Evolutionary conservation across 2,329 filamentous ascomycete species (phyloP).

Genomic region (Fusarium begoniae): DNA sequence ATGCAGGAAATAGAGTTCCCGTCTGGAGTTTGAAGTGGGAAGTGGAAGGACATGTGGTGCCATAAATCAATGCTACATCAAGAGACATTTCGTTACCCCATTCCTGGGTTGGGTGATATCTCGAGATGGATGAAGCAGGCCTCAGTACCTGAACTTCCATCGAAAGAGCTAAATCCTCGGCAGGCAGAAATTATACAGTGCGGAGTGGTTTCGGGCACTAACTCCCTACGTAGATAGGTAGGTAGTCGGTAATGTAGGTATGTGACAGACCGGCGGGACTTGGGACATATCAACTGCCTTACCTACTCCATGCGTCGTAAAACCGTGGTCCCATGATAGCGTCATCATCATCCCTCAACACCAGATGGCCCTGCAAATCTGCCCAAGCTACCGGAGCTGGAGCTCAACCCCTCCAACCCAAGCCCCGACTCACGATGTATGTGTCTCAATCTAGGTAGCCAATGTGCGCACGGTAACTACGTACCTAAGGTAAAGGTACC

Average conservation of each 20-base stretch:
- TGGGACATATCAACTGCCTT: neutral
- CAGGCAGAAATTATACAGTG: constrained; percentile 11
- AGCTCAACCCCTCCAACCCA: constrained; percentile 5
- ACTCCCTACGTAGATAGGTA: neutral
- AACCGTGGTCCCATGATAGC: constrained; percentile 39
- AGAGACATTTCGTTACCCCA: constrained; percentile 12
- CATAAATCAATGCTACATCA: constrained; percentile 16
- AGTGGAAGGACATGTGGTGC: constrained; percentile 16
- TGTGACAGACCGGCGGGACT: constrained; percentile 6
- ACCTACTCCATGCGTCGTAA: constrained; percentile 19
- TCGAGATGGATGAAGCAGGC: neutral
- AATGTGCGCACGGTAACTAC: neutral
- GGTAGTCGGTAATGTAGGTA: neutral
- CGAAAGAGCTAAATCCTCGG: neutral
- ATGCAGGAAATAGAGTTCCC: constrained; percentile 3
- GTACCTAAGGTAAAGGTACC: no score
- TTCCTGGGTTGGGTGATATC: constrained; percentile 1
- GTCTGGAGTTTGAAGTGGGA: neutral
- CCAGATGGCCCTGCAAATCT: constrained; percentile 34
- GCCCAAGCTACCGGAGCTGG: constrained; percentile 19
- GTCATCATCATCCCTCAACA: constrained; percentile 41
- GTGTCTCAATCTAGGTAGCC: constrained; percentile 8
- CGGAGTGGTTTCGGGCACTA: neutral
- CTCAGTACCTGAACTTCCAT: neutral
- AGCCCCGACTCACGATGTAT: neutral